Evolutionary conservation across 2,329 filamentous ascomycete species (phyloP), one percentile per base, ranked within the genome.

Genomic region (Botrytis cinerea): DNA sequence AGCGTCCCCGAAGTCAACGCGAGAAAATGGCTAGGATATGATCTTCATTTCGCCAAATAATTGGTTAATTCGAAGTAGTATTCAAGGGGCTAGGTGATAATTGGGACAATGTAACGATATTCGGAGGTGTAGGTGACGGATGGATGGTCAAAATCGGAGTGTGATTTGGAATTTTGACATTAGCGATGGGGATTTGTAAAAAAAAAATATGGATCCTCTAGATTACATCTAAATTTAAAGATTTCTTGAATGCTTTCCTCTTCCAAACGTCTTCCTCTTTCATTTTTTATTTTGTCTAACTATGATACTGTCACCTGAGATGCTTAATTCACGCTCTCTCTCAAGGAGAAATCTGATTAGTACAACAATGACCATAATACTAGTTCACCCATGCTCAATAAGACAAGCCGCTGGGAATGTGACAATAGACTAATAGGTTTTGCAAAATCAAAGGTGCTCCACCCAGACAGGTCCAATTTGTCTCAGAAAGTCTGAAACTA

Each of bases 21-120:
- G 76, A 91, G 96, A 83, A 98, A 98, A 87, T 98, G 95, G 95
- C 87, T 99, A 77, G 93, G 93, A 76, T 99, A 98, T 82, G 96
- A 99, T 82, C 87, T 99, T 81, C 96, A 99, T 85, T 99, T 99
- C 86, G 96, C 96, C 74, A 99, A 99, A 89, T 99, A 81, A 75
- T 69, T 43, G 18, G 18, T 16, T 9, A 20, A 43, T 16, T 40
- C 14, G 6, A 25, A 28, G 28, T 25, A 20, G n/a, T 14, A 10
- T 10, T n/a, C 10, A 40, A 54, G 25, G 22, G 40, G 5, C 8
- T 16, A 43, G 48, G 35, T 25, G 48, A 54, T 32, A 40, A 20
- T 57, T 43, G 18, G 66, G 38, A 43, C 22, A 43, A 9, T 45
- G 48, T 59, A 69, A 69, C 66, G 48, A 69, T 69, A 69, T 25